Conservation (phyloP, 805 yeast species). For the Saccharomycopsis babjevae region DNA sequence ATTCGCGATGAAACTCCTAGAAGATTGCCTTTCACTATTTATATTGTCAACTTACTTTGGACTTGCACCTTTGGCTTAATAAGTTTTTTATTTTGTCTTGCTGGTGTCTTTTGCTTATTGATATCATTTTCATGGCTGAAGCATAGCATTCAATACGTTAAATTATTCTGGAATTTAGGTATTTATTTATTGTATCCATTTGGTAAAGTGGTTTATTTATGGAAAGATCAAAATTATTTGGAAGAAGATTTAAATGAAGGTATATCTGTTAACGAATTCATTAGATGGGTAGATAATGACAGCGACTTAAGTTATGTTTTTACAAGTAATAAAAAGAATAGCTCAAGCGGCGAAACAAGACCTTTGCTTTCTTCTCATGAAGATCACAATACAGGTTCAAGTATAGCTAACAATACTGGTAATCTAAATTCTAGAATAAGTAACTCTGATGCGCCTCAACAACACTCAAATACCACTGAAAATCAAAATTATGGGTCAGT, state of each 20-base stretch:
- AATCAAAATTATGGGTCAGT: not conserved
- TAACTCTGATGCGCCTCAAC: not conserved
- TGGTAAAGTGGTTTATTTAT: slow-evolving; percentile 76
- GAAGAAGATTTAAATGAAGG: slow-evolving; percentile 88
- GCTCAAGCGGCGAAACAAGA: not conserved
- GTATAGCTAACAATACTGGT: slow-evolving; percentile 14
- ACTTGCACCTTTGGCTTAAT: slow-evolving; percentile 59
- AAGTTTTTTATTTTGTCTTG: slow-evolving; percentile 41
- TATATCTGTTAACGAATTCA: slow-evolving; percentile 71
- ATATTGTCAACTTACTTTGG: slow-evolving; percentile 66
- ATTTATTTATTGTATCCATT: slow-evolving; percentile 75
- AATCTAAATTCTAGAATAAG: slow-evolving; percentile 9
- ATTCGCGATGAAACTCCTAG: slow-evolving; percentile 57
- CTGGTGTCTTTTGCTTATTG: slow-evolving; percentile 39
- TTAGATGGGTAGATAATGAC: slow-evolving; percentile 70
- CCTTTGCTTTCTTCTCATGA: slow-evolving; percentile 1
- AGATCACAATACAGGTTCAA: not conserved
- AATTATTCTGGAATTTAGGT: slow-evolving; percentile 50
- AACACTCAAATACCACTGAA: not conserved
- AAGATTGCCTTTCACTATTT: slow-evolving; percentile 45
- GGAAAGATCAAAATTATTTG: slow-evolving; percentile 68
- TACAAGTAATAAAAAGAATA: slow-evolving; percentile 14
- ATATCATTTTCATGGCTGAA: slow-evolving; percentile 35
- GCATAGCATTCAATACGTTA: slow-evolving; percentile 53
- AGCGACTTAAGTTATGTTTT: slow-evolving; percentile 75